Base-by-base conservation (phyloP, 73 alveolate genomes). In the Paramecium tetraurelia region DNA sequence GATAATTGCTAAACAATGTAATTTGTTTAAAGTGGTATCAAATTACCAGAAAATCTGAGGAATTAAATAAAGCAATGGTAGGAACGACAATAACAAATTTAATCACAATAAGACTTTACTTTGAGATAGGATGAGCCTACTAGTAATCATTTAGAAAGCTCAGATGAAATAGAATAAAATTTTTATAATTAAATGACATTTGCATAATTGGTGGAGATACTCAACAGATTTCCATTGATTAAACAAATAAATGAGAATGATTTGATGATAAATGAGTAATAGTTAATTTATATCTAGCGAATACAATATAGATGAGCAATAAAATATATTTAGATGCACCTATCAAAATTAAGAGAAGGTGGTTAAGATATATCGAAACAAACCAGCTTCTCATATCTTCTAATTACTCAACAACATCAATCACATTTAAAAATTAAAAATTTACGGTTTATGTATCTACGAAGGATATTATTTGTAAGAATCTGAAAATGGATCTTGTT, bases 381-480 rank as follows among this genome's bases (percentile, higher is more conserved):
- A 31, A 7, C 84, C 84, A 11, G 46, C 84, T 0, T 63, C 84
- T 27, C 11, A 63, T 22, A 63, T 63, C 5, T 63, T 63, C 14
- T 24, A 63, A 63, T 12, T 63, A 33, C 84, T 63, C 27, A 63
- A 63, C 31, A 63, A 63, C 5, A 31, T 63, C 27, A 12, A 27
- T 33, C 84, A 63, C 29, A 63, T 63, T 31, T 63, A 27, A 63
- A 63, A 63, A 24, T 27, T 63, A 63, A 63, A 63, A 21, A 63
- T 63, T 3, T 16, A 27, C 3, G 84, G 84, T 31, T 33, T 63
- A 12, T 63, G 84, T 63, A 27, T 63, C 0, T 63, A 63, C 31
- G 84, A 63, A 63, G 84, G 84, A 63, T 63, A 63, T 63, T 63
- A 12, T 33, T 63, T 63, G 50, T 63, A 63, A 63, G 84, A 63